Evolutionary conservation across 495 filamentous ascomycete genomes (phyloP).

Genomic region (Xylaria nigripes): DNA sequence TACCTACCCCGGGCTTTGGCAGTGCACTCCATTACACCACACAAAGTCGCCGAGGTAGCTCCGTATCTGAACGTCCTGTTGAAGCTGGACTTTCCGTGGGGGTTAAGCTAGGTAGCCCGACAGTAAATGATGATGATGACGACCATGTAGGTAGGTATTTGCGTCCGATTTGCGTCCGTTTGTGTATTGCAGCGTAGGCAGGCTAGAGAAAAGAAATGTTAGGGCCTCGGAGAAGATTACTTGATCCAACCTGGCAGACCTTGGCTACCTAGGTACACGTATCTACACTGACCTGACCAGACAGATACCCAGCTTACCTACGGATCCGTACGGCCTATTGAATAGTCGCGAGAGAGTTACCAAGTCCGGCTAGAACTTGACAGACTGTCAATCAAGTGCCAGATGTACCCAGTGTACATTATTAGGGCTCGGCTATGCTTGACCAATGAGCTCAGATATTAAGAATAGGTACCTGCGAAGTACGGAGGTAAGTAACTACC

Average conservation of each 20-base stretch:
- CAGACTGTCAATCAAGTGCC: neutral
- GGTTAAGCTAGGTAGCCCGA: slow-evolving; percentile 1
- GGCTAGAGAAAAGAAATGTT: slow-evolving; percentile 8
- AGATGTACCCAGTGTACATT: neutral
- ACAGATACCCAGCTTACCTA: too few species aligned
- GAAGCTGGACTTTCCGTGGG: slow-evolving; percentile 2
- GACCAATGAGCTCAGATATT: neutral
- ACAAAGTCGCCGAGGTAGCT: slow-evolving; percentile 11
- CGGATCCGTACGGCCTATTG: neutral
- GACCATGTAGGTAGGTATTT: too few species aligned
- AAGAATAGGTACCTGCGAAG: too few species aligned
- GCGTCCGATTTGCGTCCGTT: too few species aligned
- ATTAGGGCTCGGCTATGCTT: neutral
- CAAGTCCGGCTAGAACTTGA: slow-evolving; percentile 2
- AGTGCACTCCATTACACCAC: neutral
- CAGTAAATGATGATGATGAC: neutral
- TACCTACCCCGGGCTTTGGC: too few species aligned
- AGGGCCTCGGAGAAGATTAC: slow-evolving; percentile 8
- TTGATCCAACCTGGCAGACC: too few species aligned
- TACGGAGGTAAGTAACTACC: too few species aligned
- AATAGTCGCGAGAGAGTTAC: slow-evolving; percentile 6
- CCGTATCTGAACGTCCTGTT: slow-evolving; percentile 4
- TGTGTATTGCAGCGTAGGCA: too few species aligned
- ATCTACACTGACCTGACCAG: too few species aligned
- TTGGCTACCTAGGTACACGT: neutral